A percentile compares a stretch with the other conserved stretches of the same genome.
Evolutionary conservation across 1,284 basidiomycete species (phyloP).

Genomic region (Exobasidium cylindrosporum): DNA sequence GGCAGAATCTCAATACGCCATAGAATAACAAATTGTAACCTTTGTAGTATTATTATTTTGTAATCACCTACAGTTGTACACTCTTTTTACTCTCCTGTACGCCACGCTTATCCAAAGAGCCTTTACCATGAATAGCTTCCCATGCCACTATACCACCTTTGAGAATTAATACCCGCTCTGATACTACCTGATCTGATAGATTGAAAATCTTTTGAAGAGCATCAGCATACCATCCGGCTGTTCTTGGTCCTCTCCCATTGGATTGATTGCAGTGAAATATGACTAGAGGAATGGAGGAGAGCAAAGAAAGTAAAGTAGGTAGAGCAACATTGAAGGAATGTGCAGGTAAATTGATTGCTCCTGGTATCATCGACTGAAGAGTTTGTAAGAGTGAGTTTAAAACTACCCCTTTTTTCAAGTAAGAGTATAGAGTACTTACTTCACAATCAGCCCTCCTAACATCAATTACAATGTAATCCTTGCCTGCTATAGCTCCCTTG

Average conservation of each 20-base stretch:
- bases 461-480: constrained; percentile 38
- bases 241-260: constrained; percentile 40
- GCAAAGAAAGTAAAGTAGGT: constrained; percentile 38
- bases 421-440: constrained; percentile 21
- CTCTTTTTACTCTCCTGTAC: constrained; percentile 27
- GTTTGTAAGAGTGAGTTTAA: too few species aligned
- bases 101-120: constrained; percentile 24
- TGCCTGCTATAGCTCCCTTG: constrained; percentile 15
- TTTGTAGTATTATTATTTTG: too few species aligned
- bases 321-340: constrained; percentile 54
- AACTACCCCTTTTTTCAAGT: too few species aligned
- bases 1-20: not conserved
- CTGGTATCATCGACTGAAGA: constrained; percentile 42
- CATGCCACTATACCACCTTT: constrained; percentile 47
- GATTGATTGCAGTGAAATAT: constrained; percentile 54
- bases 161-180: constrained; percentile 34
- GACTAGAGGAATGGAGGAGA: constrained; percentile 43
- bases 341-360: constrained; percentile 55
- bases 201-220: constrained; percentile 31
- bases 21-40: too few species aligned
- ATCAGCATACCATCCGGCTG: constrained; percentile 51
- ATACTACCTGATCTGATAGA: constrained; percentile 12
- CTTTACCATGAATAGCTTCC: constrained; percentile 29
- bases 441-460: constrained; percentile 40
- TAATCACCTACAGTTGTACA: constrained; percentile 25